Percentiles rank a stretch among this genome's conserved stretches.
Conservation (phyloP, 345 rosid genomes). For the Ricinus communis region DNA sequence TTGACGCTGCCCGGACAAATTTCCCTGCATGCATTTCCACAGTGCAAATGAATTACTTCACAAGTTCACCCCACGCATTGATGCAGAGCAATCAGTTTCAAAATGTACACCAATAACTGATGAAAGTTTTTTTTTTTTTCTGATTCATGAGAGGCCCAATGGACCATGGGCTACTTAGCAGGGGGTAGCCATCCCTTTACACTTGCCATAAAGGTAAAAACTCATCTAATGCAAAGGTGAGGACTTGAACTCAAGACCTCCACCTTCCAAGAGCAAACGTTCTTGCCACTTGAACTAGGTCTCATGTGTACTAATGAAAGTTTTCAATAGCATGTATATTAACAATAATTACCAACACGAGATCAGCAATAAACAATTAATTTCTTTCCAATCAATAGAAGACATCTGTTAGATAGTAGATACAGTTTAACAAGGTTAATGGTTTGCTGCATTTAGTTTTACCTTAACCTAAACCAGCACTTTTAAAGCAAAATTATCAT, state of each 20-base stretch:
- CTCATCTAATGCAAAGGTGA: too few relatives aligned
- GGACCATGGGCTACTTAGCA: too few relatives aligned
- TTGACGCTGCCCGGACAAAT: slow-evolving; percentile 89
- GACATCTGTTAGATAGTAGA: too few relatives aligned
- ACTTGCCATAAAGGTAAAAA: too few relatives aligned
- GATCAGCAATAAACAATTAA: background rate
- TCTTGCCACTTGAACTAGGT: too few relatives aligned
- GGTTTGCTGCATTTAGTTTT: background rate
- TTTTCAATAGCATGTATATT: background rate
- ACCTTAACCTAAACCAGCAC: background rate
- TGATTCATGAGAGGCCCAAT: too few relatives aligned
- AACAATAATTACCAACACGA: background rate
- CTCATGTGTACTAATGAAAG: too few relatives aligned
- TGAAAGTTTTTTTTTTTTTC: background rate
- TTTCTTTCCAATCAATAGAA: too few relatives aligned
- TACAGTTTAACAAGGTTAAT: background rate
- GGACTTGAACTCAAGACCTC: too few relatives aligned
- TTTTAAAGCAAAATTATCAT: background rate
- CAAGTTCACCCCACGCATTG: background rate
- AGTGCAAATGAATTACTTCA: slow-evolving; percentile 18
- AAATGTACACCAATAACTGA: slow-evolving; percentile 1
- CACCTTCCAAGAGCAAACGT: too few relatives aligned
- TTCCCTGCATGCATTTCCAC: slow-evolving; percentile 58
- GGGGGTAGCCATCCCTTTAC: too few relatives aligned
- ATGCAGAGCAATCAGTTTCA: background rate